Base-by-base conservation (phyloP, 2,329 filamentous ascomycete species). In the Huntiella moniliformis region DNA sequence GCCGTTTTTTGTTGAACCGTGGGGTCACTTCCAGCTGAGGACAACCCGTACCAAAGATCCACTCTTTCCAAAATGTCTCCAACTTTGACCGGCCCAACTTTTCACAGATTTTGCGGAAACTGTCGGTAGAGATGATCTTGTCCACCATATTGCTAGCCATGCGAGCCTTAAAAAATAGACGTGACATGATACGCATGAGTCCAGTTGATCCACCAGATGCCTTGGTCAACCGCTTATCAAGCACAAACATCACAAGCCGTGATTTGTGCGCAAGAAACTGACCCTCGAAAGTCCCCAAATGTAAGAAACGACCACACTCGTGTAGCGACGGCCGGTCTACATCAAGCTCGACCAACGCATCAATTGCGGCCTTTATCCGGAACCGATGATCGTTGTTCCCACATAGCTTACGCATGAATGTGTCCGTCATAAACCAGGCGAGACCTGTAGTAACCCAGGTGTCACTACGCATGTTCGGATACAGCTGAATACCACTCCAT, bases 301-400 rank as follows among this genome's bases (percentile, higher is more conserved):
- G 76, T 7, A 96, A 66, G 42, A 79, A 68, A 22, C 77, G 70
- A 16, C 92, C 91, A 42, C 94, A 74, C 32, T 85, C 77, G 51
- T 80, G 77, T 8, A 98, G 68, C 1, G 84, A 86, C 1, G 88
- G 87, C 33, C 91, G 74, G 43, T 81, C 76, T 45, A 85, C 68
- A 57, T 98, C 91, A 49, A 83, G 62, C 47, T 88, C 77, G 41
- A 87, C 82, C 36, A 96, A 74, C 53, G 71, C 73, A 59, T 98
- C 88, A 1, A 85, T 77, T 60, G 84, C 74, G 34, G 74, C 68
- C 61, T 96, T 96, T 61, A 94, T 81, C 34, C 85, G 78, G 58
- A 86, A 96, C 8, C 86, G 73, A 58, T 94, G 91, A 55, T 94
- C 85, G 57, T 98, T 98, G 57, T 92, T 92, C 5, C 91, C 91